Conservation (phyloP, 306 rosid species). For the Prunus dulcis region DNA sequence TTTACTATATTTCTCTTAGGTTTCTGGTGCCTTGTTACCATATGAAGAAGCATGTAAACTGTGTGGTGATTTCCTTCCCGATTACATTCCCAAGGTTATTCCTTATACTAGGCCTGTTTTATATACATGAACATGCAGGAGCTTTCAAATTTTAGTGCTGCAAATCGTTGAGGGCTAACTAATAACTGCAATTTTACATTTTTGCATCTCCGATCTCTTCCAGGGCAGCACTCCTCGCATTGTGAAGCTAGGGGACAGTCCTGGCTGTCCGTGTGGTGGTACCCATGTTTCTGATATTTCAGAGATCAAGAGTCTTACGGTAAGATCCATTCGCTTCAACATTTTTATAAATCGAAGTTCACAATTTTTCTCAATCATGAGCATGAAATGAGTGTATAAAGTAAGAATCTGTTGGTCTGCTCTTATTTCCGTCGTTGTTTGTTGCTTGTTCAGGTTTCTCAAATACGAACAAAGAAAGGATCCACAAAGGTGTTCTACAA, state of each 20-base stretch:
- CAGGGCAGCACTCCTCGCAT: conserved; percentile 73
- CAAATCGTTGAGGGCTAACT: background rate
- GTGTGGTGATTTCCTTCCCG: conserved; percentile 71
- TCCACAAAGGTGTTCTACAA: conserved; percentile 60
- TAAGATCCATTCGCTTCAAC: conserved; percentile 26
- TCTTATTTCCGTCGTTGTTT: background rate
- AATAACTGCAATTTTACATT: background rate
- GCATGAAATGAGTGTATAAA: background rate
- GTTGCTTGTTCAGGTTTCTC: conserved; percentile 53
- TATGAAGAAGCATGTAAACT: conserved; percentile 65
- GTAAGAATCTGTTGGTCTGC: background rate
- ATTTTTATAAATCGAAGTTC: too few relatives aligned
- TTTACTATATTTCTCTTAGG: conserved; percentile 34
- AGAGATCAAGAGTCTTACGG: conserved; percentile 51
- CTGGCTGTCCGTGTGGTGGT: conserved; percentile 84
- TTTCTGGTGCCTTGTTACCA: conserved; percentile 39
- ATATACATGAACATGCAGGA: background rate
- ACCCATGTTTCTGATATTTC: conserved; percentile 67
- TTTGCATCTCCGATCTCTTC: conserved; percentile 21
- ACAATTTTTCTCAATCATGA: background rate
- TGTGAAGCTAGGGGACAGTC: conserved; percentile 48
- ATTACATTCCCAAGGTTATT: conserved; percentile 68
- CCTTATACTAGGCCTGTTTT: background rate
- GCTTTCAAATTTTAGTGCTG: background rate
- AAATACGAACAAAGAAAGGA: conserved; percentile 69